Evolutionary conservation across 2,329 filamentous ascomycete species (phyloP), one percentile per base, ranked within the genome.

Genomic region (Cladosporium austrohemisphaericum): DNA sequence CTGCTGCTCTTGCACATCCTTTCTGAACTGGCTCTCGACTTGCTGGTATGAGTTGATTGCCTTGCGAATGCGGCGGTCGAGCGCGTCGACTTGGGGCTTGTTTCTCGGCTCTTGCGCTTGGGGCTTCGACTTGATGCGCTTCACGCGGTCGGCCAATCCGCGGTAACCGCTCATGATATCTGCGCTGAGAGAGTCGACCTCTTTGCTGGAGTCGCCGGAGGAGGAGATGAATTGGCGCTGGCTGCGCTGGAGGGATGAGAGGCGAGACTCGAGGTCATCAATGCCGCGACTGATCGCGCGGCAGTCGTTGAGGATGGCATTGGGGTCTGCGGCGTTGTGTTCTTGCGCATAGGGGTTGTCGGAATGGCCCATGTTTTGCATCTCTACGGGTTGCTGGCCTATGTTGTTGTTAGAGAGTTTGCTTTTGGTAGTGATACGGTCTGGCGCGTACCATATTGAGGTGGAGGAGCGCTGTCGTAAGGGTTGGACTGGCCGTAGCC

Each of bases 81-180:
- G 81, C 51, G 84, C 84, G 60, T 85, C 85, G 56, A 96, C 85
- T 68, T 96, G 91, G 26, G 85, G 78, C 49, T 80, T 78, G 69
- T 95, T 93, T 64, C 83, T 83, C 36, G 83, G 76, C 55, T 81
- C 81, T 52, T 81, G 80, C 20, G 86, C 84, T 52, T 91, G 88
- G 32, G 84, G 61, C 60, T 85, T 84, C 57, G 83, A 83, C 77
- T 96, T 96, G 72, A 96, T 79, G 55, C 79, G 76, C 70, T 86
- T 88, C 57, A 96, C 83, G 46, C 87, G 85, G 46, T 85, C 82
- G 50, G 86, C 88, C 50, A 97, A 79, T 52, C 78, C 80, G 55
- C 87, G 84, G 76, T 95, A 95, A 48, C 84, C 76, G 44, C 80
- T 80, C 83, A 95, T 94, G 58, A 91, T 92, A 56, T 92, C 84